Evolutionary conservation across 2,329 filamentous ascomycete species (phyloP).

Genomic region (Tolypocladium amazonense): DNA sequence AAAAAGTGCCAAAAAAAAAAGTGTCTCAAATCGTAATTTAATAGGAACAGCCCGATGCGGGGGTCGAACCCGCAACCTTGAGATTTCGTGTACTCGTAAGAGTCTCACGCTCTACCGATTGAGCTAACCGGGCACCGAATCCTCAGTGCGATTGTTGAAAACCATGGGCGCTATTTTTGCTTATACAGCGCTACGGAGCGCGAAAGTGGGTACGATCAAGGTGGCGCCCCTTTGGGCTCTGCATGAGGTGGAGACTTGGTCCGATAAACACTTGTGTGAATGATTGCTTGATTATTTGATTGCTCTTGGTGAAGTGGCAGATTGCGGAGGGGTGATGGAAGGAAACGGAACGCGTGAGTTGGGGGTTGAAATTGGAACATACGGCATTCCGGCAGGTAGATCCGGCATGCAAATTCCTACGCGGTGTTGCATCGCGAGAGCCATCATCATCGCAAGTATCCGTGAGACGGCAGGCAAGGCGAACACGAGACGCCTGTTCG

Average conservation of each 20-base stretch:
- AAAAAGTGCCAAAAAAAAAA: background rate
- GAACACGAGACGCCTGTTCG: too few relatives aligned
- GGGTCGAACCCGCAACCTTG: constrained; percentile 46
- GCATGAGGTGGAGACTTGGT: too few relatives aligned
- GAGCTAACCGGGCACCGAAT: constrained; percentile 24
- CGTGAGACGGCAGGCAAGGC: too few relatives aligned
- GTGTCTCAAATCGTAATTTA: background rate
- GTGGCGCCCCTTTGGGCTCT: too few relatives aligned
- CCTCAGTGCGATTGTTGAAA: constrained; percentile 1
- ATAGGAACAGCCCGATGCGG: constrained; percentile 30
- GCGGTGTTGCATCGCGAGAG: background rate
- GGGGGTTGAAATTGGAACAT: too few relatives aligned
- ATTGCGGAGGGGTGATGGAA: too few relatives aligned
- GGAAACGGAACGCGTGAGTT: too few relatives aligned
- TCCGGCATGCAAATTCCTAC: background rate
- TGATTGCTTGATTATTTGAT: too few relatives aligned
- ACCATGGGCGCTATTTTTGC: background rate
- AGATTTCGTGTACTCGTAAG: constrained; percentile 31
- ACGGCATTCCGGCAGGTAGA: background rate
- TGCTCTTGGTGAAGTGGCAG: too few relatives aligned
- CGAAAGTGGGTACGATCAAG: too few relatives aligned
- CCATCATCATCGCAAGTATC: too few relatives aligned
- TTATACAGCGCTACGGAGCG: background rate
- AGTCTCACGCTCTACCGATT: constrained; percentile 59
- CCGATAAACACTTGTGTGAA: too few relatives aligned